Percentiles rank a stretch among this genome's conserved stretches.
Evolutionary conservation across 345 rosid genomes (phyloP).

Genomic region (Alliaria petiolata): DNA sequence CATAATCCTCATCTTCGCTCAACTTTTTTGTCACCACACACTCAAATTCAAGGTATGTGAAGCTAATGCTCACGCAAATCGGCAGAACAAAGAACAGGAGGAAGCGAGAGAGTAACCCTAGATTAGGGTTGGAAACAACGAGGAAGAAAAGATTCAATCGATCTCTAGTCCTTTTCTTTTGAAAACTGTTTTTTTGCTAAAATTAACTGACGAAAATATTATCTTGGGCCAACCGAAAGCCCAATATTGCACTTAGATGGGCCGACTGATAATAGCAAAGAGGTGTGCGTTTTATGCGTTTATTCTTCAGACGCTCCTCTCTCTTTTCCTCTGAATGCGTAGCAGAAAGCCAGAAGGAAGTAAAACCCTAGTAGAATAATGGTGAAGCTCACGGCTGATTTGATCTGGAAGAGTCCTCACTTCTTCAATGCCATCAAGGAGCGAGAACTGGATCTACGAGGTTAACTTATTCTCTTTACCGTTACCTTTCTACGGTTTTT

Average conservation of each 20-base stretch:
- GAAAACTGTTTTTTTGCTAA: background rate
- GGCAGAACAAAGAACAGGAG: background rate
- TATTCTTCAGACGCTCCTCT: constrained; percentile 7
- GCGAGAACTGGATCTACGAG: constrained; percentile 97
- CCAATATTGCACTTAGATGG: background rate
- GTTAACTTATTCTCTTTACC: constrained; percentile 28
- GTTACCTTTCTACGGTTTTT: constrained; percentile 7
- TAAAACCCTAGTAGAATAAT: constrained; percentile 40
- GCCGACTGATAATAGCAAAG: background rate
- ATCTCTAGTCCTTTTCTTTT: background rate
- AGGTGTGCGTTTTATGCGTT: background rate
- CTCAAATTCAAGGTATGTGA: constrained; percentile 4
- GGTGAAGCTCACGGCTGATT: constrained; percentile 98
- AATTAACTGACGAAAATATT: background rate
- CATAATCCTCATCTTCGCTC: constrained; percentile 97
- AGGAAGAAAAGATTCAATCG: constrained; percentile 2
- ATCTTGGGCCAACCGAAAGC: constrained; percentile 4
- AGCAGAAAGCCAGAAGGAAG: constrained; percentile 4
- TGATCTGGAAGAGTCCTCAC: constrained; percentile 98
- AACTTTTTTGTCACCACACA: background rate
- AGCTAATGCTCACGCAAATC: constrained; percentile 9
- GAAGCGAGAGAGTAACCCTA: constrained; percentile 25
- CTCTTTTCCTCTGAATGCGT: constrained; percentile 3
- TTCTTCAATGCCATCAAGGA: constrained; percentile 98
- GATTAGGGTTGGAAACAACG: constrained; percentile 18